Evolutionary conservation across 768 basidiomycete genomes (phyloP), one percentile per base, ranked within the genome.

Genomic region (Leccinum sublutescens): DNA sequence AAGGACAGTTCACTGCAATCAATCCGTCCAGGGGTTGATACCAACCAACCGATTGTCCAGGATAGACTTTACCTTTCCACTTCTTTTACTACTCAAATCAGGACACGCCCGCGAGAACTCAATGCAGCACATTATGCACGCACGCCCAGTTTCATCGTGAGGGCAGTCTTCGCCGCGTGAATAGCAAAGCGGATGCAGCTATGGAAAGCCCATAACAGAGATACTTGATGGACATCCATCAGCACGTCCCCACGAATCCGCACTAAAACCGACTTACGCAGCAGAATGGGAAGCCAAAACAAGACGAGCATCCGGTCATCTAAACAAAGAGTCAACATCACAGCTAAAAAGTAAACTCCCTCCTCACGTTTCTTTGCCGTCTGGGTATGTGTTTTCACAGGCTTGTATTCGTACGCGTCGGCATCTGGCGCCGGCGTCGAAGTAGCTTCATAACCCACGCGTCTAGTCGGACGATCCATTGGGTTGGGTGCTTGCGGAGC

Each of bases 211-310:
- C 85, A 87, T 55, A 87, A 67, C 54, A 85, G 74, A 55, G 86
- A 86, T 62, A 87, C 85, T 86, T 54, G 25, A 34, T 55, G 36
- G 19, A 56, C 36, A 34, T 23, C 45, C 8, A 36, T 66, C 43
- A 71, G 58, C 31, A 47, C 21, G 25, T 56, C 31, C 2, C 14
- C 57, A 21, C 50, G 11, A 34, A 54, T 49, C 15, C 12, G 50
- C 5, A 48, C 9, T 17, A 49, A 19, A 55, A 31, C n/a, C 33
- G 10, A 85, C 90, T 77, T 66, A 93, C 91, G 74, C 59, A 93
- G 72, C 9, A 94, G 78, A 67, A 93, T 90, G 17, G 91, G 91
- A 65, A 94, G 78, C 91, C 91, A 94, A 78, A 94, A 94, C 45
- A 88, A 69, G 36, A 91, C 67, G 50, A 94, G 82, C 91, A 94